Percentiles rank a stretch among this genome's conserved stretches.
These are phyloP conservation scores for Geotrichum europaeum DNA, from an alignment of 1,139 yeast species.

Conservation along the genomic window DNA sequence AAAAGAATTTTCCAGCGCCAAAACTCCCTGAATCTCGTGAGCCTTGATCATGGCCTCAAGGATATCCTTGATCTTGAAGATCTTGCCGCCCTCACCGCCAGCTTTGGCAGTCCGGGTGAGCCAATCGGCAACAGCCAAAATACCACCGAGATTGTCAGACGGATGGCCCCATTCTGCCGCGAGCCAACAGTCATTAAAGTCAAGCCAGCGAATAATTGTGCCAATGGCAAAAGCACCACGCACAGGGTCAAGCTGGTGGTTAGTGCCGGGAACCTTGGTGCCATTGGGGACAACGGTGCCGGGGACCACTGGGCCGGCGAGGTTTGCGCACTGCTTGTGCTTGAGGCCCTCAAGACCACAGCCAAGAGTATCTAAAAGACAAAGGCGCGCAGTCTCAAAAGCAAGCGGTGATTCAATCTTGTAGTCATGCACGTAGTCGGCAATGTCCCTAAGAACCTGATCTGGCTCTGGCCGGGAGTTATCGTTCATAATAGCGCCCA, in stretches of 20 bases:
- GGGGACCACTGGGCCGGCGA: constrained; percentile 52
- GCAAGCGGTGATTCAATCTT: constrained; percentile 45
- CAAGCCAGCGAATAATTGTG: constrained; percentile 53
- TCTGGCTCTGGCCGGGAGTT: constrained; percentile 47
- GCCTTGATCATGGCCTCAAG: constrained; percentile 54
- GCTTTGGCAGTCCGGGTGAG: constrained; percentile 45
- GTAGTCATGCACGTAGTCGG: constrained; percentile 46
- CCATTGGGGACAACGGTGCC: constrained; percentile 52
- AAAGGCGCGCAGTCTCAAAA: constrained; percentile 47
- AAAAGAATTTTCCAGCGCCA: constrained; percentile 54
- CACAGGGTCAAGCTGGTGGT: constrained; percentile 47
- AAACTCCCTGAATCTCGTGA: constrained; percentile 54
- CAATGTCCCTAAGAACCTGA: constrained; percentile 44
- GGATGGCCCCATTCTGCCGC: constrained; percentile 68
- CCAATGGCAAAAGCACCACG: constrained; percentile 55
- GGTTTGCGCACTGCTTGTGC: constrained; percentile 44
- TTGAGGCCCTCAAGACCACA: constrained; percentile 57
- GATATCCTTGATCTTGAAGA: constrained; percentile 45
- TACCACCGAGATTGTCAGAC: constrained; percentile 54
- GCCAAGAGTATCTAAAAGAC: constrained; percentile 52
- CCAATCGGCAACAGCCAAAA: constrained; percentile 53
- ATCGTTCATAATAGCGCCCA: constrained; percentile 36
- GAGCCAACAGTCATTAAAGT: constrained; percentile 57
- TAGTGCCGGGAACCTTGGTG: constrained; percentile 48
- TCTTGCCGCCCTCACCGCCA: constrained; percentile 38